Base-by-base conservation (phyloP, 2,329 filamentous ascomycete species). In the Huntiella abstrusa region DNA sequence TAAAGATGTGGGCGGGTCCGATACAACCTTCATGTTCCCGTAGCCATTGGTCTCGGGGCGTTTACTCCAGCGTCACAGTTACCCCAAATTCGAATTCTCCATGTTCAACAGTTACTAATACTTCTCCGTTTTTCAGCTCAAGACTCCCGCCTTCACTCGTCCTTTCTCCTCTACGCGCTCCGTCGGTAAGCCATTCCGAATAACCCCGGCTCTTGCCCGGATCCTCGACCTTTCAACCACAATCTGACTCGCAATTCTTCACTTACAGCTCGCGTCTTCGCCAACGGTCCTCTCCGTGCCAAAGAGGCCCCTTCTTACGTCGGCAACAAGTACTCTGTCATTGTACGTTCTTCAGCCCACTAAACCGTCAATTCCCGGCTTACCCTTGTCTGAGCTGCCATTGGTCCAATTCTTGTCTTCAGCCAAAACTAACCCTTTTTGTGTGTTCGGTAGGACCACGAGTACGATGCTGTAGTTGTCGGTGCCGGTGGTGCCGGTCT, bases 381-480 rank as follows among this genome's bases (percentile, higher is more conserved):
- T 41, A 28, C 15, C 37, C n/a, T 13, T 16, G 11, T 39, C n/a
- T 17, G 11, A 4, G 5, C 33, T 13, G 33, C 33, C 33, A 35
- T 35, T 35, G 11, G 11, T 13, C 13, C 33, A 35, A 35, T 13
- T 35, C 13, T 35, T 35, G 4, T 8, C 12, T 8, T 15, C 16
- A 17, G 35, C 12, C 10, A 22, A 6, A 13, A 12, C 28, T 32
- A 46, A 35, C 45, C 8, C 15, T 7, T 35, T 41, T 37, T 17
- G n/a, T n/a, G 19, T 48, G 42, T 17, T 36, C 12, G 45, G 75
- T 51, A 86, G 77, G 91, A 96, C 64, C 91, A 98, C 67, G 86
- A 96, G 67, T 96, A 95, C 67, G 91, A 96, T 81, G 88, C 88
- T 52, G 72, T 98, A 56, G 91, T 98, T 51, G 85, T 91, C 54